These are phyloP conservation scores for Colletotrichum karsti DNA, from an alignment of 2,329 filamentous ascomycete genomes.

Conservation along the genomic window DNA sequence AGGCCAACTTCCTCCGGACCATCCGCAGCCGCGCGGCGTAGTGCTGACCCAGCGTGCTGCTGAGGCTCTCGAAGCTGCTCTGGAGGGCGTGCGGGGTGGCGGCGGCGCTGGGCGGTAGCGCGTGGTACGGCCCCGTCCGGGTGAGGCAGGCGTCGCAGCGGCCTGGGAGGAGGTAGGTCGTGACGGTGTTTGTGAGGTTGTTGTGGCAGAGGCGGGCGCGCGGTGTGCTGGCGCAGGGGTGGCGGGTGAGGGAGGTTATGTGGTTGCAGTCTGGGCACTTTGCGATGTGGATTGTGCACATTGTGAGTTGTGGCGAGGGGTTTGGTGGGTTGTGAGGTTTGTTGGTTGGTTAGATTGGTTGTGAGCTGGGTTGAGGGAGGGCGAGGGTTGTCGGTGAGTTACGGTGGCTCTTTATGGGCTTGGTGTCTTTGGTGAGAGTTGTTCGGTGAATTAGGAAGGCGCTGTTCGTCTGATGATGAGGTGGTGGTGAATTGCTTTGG, in stretches of 20 bases:
- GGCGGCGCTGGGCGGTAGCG: neutral
- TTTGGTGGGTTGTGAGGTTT: neutral
- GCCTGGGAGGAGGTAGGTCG: neutral
- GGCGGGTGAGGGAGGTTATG: neutral
- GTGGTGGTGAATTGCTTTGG: too few species aligned
- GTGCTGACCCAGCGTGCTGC: neutral
- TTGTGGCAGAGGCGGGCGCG: neutral
- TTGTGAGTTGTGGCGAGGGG: neutral
- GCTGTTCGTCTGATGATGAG: too few species aligned
- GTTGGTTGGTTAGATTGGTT: neutral
- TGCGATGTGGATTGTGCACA: conserved; percentile 12
- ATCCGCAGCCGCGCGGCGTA: neutral
- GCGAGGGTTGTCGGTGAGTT: too few species aligned
- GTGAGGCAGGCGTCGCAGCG: neutral
- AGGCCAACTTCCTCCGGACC: neutral
- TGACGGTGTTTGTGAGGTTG: neutral
- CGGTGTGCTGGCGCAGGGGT: neutral
- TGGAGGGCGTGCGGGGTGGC: neutral
- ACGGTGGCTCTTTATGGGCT: too few species aligned
- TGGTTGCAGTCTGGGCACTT: neutral
- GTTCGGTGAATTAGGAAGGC: too few species aligned
- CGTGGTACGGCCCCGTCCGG: neutral
- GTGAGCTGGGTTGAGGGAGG: too few species aligned
- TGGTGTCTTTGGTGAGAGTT: too few species aligned
- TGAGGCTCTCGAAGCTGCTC: neutral